Evolutionary conservation across 495 filamentous ascomycete genomes (phyloP).

Genomic region (Extremus antarcticus): DNA sequence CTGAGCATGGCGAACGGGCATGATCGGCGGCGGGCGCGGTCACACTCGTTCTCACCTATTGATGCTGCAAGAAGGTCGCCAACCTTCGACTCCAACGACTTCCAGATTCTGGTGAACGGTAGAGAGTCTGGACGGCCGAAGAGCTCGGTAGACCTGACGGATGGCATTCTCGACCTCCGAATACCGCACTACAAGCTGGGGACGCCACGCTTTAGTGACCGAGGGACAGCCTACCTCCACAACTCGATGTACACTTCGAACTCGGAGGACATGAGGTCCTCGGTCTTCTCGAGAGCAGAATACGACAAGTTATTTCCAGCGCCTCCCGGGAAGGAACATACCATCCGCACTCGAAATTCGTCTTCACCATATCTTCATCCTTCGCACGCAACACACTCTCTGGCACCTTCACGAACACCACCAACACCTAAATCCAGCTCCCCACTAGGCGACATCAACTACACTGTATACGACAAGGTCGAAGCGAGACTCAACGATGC

Average conservation of each 20-base stretch:
- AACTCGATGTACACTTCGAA: slow-evolving; percentile 54
- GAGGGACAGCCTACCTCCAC: slow-evolving; percentile 69
- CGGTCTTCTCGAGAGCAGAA: slow-evolving; percentile 41
- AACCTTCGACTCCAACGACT: slow-evolving; percentile 56
- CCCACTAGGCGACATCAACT: slow-evolving; percentile 30
- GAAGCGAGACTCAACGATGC: slow-evolving; percentile 64
- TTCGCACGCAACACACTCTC: slow-evolving; percentile 28
- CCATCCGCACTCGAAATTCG: slow-evolving; percentile 29
- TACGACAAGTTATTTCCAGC: slow-evolving; percentile 35
- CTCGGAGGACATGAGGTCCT: slow-evolving; percentile 44
- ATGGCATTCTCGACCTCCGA: slow-evolving; percentile 59
- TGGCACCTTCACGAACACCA: slow-evolving; percentile 29
- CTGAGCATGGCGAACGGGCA: slow-evolving; percentile 13
- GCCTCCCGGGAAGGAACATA: slow-evolving; percentile 30
- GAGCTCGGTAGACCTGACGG: slow-evolving; percentile 48
- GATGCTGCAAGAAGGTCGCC: slow-evolving; percentile 33
- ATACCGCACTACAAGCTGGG: slow-evolving; percentile 84
- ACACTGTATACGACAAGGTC: slow-evolving; percentile 66
- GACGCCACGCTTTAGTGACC: slow-evolving; percentile 66
- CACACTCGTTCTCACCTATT: slow-evolving; percentile 50
- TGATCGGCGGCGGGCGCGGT: slow-evolving; percentile 27
- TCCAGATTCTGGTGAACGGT: slow-evolving; percentile 49
- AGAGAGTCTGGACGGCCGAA: slow-evolving; percentile 56
- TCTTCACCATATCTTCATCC: slow-evolving; percentile 24
- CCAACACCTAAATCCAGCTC: neutral